Evolutionary conservation across 441 rosid species (phyloP).

Genomic region (Arabidopsis lyrata): DNA sequence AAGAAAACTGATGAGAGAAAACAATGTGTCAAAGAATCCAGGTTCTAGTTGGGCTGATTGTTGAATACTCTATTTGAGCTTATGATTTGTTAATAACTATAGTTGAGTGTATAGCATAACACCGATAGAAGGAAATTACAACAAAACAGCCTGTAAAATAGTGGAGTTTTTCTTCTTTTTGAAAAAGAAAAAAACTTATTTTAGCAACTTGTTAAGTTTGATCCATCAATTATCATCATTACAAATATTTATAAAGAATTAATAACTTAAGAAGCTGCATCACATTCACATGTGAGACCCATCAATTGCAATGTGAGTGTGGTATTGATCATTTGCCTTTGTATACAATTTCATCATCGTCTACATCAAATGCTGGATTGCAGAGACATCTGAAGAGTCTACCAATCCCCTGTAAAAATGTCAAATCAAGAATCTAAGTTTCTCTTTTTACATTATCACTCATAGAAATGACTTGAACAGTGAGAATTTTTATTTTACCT

Average conservation of each 20-base stretch:
- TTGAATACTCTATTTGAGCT: slow-evolving; percentile 17
- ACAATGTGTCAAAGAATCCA: slow-evolving; percentile 60
- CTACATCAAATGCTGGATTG: slow-evolving; percentile 92
- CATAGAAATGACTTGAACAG: not conserved
- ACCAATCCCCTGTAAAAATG: slow-evolving; percentile 75
- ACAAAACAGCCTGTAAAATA: slow-evolving; percentile 16
- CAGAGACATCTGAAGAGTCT: slow-evolving; percentile 96
- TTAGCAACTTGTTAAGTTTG: slow-evolving; percentile 33
- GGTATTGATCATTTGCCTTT: slow-evolving; percentile 64
- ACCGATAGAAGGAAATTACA: not conserved
- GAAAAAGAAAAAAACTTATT: slow-evolving; percentile 7
- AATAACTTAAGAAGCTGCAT: slow-evolving; percentile 31
- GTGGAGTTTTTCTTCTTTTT: not conserved
- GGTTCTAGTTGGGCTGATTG: slow-evolving; percentile 49
- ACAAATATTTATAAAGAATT: slow-evolving; percentile 40
- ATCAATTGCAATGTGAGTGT: slow-evolving; percentile 25
- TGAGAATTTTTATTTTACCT: slow-evolving; percentile 49
- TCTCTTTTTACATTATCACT: not conserved
- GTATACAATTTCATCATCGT: slow-evolving; percentile 91
- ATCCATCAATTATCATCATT: slow-evolving; percentile 44
- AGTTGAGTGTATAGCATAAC: not conserved
- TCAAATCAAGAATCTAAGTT: slow-evolving; percentile 5
- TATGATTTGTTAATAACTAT: not conserved
- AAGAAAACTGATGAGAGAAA: slow-evolving; percentile 65
- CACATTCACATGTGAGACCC: slow-evolving; percentile 41